These are phyloP conservation scores for Lactarius quietus DNA, from an alignment of 768 basidiomycete genomes.

Conservation along the genomic window DNA sequence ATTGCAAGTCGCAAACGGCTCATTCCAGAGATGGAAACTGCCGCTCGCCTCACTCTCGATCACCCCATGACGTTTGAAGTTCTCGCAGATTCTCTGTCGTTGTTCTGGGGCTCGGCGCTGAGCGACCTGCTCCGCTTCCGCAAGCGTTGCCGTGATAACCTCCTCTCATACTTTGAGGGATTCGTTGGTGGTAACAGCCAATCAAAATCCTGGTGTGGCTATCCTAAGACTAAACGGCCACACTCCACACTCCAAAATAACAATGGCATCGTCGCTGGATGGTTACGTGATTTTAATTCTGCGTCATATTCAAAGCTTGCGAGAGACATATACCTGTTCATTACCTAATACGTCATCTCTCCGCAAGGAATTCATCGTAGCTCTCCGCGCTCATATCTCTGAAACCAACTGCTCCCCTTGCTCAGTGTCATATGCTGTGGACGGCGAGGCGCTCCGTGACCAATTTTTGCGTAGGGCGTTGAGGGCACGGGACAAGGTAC, in stretches of 20 bases:
- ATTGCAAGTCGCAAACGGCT: slow-evolving; percentile 1
- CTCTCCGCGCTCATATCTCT: slow-evolving; percentile 3
- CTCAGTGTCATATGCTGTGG: background rate
- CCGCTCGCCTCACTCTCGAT: too few species aligned
- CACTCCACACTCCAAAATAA: too few species aligned
- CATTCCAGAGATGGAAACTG: too few species aligned
- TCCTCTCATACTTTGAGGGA: background rate
- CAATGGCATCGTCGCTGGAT: too few species aligned
- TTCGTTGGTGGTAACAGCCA: too few species aligned
- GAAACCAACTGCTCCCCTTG: background rate
- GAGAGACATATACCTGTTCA: background rate
- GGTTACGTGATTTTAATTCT: background rate
- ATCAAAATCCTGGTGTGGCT: too few species aligned
- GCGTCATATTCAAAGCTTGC: background rate
- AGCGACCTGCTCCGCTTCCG: background rate
- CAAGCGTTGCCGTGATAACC: background rate
- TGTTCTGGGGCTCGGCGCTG: background rate
- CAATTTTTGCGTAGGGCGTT: background rate
- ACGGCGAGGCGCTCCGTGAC: background rate
- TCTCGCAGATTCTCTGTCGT: background rate
- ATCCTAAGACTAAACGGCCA: too few species aligned
- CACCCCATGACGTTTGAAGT: too few species aligned
- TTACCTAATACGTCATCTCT: background rate
- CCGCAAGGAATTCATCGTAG: background rate
- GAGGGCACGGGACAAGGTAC: background rate